These are phyloP conservation scores for Sporopachydermia cereana DNA, from an alignment of 1,139 yeast genomes.

Conservation along the genomic window DNA sequence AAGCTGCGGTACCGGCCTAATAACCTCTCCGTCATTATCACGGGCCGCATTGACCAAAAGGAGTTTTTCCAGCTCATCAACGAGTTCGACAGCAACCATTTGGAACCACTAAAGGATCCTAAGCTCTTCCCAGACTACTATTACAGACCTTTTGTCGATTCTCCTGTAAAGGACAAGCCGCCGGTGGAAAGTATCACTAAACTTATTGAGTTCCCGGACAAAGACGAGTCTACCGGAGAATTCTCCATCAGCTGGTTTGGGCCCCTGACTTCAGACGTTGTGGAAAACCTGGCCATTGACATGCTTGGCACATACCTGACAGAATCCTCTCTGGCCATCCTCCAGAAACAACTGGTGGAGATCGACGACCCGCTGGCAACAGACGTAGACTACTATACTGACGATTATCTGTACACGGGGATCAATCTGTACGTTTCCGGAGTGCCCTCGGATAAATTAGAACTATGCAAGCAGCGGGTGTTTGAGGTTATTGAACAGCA, in stretches of 20 bases:
- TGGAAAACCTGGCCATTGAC: constrained; percentile 56
- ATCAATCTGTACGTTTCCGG: constrained; percentile 53
- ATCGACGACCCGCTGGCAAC: constrained; percentile 76
- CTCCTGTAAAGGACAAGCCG: constrained; percentile 34
- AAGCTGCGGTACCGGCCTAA: constrained; percentile 63
- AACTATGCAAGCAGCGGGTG: constrained; percentile 39
- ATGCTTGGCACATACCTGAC: constrained; percentile 68
- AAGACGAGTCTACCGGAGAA: constrained; percentile 80
- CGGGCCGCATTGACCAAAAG: constrained; percentile 71
- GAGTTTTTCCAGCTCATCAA: constrained; percentile 54
- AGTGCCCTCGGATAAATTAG: constrained; percentile 59
- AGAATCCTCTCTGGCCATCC: constrained; percentile 57
- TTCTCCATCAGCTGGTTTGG: constrained; percentile 74
- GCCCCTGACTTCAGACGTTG: constrained; percentile 43
- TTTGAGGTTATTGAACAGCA: constrained; percentile 43
- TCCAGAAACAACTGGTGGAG: constrained; percentile 63
- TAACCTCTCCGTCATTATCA: constrained; percentile 68
- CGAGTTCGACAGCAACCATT: constrained; percentile 50
- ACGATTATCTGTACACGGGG: constrained; percentile 51
- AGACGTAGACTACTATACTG: constrained; percentile 55
- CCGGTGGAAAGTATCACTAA: constrained; percentile 27
- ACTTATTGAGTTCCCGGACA: constrained; percentile 72
- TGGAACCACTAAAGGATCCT: constrained; percentile 28
- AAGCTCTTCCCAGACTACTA: constrained; percentile 16
- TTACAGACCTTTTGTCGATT: constrained; percentile 76